phyloP scores from a whole-genome alignment of 768 basidiomycete species.

The Boletus tomentosulus region DNA sequence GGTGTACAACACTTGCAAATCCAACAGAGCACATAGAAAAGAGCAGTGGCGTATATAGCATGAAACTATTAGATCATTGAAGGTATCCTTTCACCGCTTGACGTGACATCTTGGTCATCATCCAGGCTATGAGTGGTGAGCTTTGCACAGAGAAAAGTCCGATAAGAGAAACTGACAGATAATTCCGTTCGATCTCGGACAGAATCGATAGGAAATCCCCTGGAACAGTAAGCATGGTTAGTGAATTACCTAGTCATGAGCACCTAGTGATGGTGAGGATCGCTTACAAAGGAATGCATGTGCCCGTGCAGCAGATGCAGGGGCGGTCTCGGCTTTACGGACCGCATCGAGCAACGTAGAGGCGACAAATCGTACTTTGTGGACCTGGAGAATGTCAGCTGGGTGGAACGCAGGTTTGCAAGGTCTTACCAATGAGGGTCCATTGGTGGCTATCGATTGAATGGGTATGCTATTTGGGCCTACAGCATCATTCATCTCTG shows the following conservation, averaged over 20 bases:
- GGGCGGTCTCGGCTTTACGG: conserved; percentile 73
- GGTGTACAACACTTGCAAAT: neutral
- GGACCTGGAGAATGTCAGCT: conserved; percentile 47
- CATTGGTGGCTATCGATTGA: conserved; percentile 87
- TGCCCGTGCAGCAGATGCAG: conserved; percentile 77
- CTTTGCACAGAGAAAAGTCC: neutral
- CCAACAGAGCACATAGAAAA: neutral
- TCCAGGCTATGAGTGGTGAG: conserved; percentile 41
- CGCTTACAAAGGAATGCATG: conserved; percentile 80
- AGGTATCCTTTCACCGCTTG: conserved; percentile 53
- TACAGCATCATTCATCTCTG: conserved; percentile 4
- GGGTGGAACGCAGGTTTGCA: neutral
- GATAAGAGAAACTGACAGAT: conserved; percentile 50
- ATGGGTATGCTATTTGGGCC: conserved; percentile 70
- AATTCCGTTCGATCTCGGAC: conserved; percentile 89
- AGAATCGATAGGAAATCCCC: conserved; percentile 92
- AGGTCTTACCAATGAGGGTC: conserved; percentile 62
- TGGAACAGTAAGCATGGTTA: conserved; percentile 26
- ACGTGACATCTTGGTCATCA: conserved; percentile 40
- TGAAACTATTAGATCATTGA: conserved; percentile 12
- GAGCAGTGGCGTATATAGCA: neutral
- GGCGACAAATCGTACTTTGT: conserved; percentile 92
- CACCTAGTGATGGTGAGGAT: neutral
- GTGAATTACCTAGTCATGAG: neutral
- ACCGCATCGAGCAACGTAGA: conserved; percentile 85